These are phyloP conservation scores for Carex arenaria DNA, from an alignment of 202 grass and related monocot species.

Conservation along the genomic window DNA sequence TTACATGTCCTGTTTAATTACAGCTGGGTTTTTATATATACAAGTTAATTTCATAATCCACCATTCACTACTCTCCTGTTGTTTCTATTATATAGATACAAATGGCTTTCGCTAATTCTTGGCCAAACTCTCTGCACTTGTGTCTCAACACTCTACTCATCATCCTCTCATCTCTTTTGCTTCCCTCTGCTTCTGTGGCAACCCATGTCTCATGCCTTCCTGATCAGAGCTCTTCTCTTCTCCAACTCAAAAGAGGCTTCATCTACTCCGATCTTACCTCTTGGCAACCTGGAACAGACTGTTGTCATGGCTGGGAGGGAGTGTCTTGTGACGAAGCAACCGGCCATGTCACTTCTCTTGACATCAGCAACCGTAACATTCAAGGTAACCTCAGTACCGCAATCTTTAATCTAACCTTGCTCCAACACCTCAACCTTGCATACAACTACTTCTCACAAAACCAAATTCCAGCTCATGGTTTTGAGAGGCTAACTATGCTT, in stretches of 20 bases:
- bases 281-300: slow-evolving; percentile 39
- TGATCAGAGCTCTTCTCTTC: slow-evolving; percentile 26
- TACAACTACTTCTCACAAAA: slow-evolving; percentile 24
- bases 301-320: slow-evolving; percentile 37
- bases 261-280: slow-evolving; percentile 9
- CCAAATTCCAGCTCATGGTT: neutral
- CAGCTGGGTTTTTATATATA: no score
- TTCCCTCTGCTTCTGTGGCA: neutral
- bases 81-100: no score
- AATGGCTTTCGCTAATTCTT: neutral
- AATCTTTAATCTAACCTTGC: slow-evolving; percentile 30
- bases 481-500: neutral
- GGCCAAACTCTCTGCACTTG: neutral
- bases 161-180: neutral
- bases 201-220: slow-evolving; percentile 13
- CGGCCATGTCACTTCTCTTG: slow-evolving; percentile 17
- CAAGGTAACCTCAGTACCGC: neutral
- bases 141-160: neutral
- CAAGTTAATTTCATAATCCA: no score
- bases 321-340: slow-evolving; percentile 21
- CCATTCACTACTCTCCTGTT: no score
- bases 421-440: slow-evolving; percentile 34
- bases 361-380: slow-evolving; percentile 24
- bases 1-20: no score
- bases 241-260: slow-evolving; percentile 38